Percentiles rank a stretch among this genome's conserved stretches.
Evolutionary conservation across 495 filamentous ascomycete genomes (phyloP).

Genomic region (Oidiodendron maius): DNA sequence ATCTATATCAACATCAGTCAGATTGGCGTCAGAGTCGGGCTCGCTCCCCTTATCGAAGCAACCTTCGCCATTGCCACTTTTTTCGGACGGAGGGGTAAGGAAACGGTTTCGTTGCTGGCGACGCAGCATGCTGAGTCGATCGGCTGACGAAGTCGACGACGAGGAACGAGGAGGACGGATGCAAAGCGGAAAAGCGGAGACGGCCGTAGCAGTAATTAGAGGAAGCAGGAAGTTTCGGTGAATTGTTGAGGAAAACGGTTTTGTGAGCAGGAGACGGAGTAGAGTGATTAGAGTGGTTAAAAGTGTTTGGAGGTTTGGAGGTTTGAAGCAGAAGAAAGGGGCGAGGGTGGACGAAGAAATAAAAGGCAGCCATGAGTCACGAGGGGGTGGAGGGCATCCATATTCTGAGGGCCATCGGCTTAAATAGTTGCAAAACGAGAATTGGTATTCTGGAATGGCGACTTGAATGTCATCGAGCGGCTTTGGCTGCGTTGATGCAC

Average conservation of each 20-base stretch:
- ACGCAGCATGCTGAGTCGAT: constrained; percentile 11
- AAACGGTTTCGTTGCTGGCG: constrained; percentile 10
- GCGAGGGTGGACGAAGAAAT: constrained; percentile 13
- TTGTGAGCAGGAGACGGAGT: too few relatives aligned
- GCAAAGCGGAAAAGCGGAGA: constrained; percentile 6
- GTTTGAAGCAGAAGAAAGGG: constrained; percentile 12
- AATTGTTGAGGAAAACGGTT: too few relatives aligned
- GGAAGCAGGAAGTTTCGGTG: too few relatives aligned
- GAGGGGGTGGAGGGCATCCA: constrained; percentile 2
- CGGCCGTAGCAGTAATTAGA: constrained; percentile 9
- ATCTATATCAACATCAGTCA: constrained; percentile 7
- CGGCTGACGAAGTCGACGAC: constrained; percentile 1
- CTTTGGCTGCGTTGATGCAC: too few relatives aligned
- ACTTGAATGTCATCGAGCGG: too few relatives aligned
- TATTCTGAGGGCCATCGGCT: constrained; percentile 7
- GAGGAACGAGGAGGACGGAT: constrained; percentile 10
- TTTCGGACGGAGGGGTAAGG: constrained; percentile 6
- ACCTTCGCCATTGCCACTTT: constrained; percentile 10
- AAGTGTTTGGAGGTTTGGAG: constrained; percentile 10
- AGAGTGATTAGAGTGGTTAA: constrained; percentile 7
- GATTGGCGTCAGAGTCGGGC: too few relatives aligned
- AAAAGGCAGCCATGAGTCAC: constrained; percentile 17
- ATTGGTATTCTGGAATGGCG: constrained; percentile 9
- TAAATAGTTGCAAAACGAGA: constrained; percentile 17
- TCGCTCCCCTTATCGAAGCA: constrained; percentile 13